These are phyloP conservation scores for Neophaeococcomyces mojaviensis DNA, from an alignment of 2,329 filamentous ascomycete species.

Conservation along the genomic window DNA sequence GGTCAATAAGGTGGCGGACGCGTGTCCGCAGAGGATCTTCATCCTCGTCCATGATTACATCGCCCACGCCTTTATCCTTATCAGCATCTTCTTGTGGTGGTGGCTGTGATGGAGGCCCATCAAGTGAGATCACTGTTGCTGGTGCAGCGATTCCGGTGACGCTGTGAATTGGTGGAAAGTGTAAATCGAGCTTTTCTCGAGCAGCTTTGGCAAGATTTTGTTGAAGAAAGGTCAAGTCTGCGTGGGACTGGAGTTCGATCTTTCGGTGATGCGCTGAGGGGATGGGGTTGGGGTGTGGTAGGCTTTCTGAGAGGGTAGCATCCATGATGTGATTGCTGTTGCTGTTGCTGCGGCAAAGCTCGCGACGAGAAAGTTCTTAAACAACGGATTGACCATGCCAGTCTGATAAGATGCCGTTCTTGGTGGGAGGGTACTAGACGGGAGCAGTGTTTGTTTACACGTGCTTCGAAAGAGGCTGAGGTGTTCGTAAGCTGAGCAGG, in stretches of 20 bases:
- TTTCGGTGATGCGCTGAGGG: constrained; percentile 36
- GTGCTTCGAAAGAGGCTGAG: too few relatives aligned
- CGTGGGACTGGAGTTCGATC: constrained; percentile 44
- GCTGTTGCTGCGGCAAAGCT: background rate
- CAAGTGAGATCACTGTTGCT: constrained; percentile 35
- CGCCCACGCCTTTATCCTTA: background rate
- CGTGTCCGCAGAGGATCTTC: constrained; percentile 19
- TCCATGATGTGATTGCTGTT: constrained; percentile 5
- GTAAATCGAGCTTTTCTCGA: constrained; percentile 41
- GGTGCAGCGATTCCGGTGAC: constrained; percentile 27
- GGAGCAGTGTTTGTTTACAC: too few relatives aligned
- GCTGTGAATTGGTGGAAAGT: constrained; percentile 38
- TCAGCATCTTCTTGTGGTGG: background rate
- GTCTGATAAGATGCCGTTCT: background rate
- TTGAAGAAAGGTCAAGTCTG: constrained; percentile 43
- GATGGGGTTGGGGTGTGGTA: background rate
- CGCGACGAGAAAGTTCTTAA: constrained; percentile 4
- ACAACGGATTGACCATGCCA: background rate
- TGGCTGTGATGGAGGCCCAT: constrained; percentile 28
- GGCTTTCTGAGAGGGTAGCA: constrained; percentile 1
- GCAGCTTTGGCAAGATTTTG: constrained; percentile 38
- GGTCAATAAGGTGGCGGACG: constrained; percentile 17
- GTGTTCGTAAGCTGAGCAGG: too few relatives aligned
- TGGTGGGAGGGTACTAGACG: background rate
- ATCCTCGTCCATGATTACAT: constrained; percentile 7